Percentiles rank a stretch among this genome's conserved stretches.
Conservation (phyloP, 1,284 basidiomycete genomes). For the Tetrapyrgos nigripes region DNA sequence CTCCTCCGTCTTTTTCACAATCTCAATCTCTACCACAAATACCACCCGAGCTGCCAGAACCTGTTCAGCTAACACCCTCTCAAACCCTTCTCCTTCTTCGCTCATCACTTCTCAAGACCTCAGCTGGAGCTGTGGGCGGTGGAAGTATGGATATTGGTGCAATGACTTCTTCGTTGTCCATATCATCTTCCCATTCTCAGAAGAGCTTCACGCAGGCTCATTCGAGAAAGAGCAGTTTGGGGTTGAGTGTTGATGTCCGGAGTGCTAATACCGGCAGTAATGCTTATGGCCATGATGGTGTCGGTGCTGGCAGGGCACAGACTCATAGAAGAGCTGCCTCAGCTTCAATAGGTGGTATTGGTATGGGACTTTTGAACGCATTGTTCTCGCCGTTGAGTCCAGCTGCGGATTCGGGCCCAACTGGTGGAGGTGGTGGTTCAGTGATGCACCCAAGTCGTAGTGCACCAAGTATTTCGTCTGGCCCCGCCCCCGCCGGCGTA, state of each 20-base stretch:
- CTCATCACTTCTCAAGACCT: conserved; percentile 47
- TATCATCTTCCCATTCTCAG: not conserved
- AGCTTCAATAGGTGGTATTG: not conserved
- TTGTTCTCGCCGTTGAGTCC: not conserved
- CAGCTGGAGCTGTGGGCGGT: conserved; percentile 63
- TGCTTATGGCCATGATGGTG: not conserved
- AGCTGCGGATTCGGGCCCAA: not conserved
- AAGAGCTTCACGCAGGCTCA: no score
- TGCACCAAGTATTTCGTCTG: not conserved
- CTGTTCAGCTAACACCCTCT: conserved; percentile 26
- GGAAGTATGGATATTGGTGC: conserved; percentile 75
- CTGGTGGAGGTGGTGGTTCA: not conserved
- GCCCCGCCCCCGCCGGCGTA: not conserved
- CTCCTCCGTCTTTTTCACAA: not conserved
- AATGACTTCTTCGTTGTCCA: not conserved
- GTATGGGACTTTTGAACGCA: not conserved
- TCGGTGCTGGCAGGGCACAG: not conserved
- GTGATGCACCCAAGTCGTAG: not conserved
- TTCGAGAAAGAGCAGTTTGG: no score
- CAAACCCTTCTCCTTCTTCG: conserved; percentile 54
- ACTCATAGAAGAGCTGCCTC: not conserved
- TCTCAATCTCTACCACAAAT: not conserved
- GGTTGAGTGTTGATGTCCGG: not conserved
- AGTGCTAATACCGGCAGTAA: no score
- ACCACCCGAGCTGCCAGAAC: conserved; percentile 37